Base-by-base conservation (phyloP, 805 yeast genomes). In the Schizosaccharomyces octosporus region DNA sequence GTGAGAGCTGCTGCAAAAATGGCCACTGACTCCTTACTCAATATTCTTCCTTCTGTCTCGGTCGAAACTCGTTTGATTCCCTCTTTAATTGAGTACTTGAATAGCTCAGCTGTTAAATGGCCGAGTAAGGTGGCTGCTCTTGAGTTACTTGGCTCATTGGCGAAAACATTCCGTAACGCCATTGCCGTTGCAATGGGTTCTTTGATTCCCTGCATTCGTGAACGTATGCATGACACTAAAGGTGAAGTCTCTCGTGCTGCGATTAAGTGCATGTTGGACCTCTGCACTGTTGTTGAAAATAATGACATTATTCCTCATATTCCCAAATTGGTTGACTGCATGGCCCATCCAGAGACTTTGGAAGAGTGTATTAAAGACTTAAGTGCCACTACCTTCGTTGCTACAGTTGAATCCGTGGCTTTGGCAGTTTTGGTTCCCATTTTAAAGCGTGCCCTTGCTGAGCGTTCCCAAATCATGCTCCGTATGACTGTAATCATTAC, bases 361-460 rank as follows among this genome's bases (percentile, higher is more conserved):
- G 86, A 95, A 62, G 83, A 80, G 63, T 88, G 95, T 73, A 86
- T 90, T 72, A 86, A 84, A 73, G 81, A 90, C 55, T 78, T 90
- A 65, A 84, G 95, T 2, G 85, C 94, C 51, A 97, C 90, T 62
- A 93, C 98, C 0, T 90, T 90, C 72, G 97, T 90, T 60, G 95
- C 98, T 59, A 98, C 93, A 75, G 98, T 90, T 65, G 93, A 97
- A 17, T 97, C 89, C 75, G 94, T 97, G 4, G 94, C 95, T 3
- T 77, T 90, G 67, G 80, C 97, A 7, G 74, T 90, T 62, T 77
- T 90, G 69, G 97, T 87, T 58, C 98, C 98, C 59, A 89, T 89
- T 66, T 79, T 90, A 68, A 88, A 82, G 70, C 87, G 89, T 71
- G 90, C 97, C 2, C 77, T 90, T 69, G 84, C 84, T 68, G 81